Evolutionary conservation across 2,329 filamentous ascomycete species (phyloP).

Genomic region (Ophiostoma himal-ulmi): DNA sequence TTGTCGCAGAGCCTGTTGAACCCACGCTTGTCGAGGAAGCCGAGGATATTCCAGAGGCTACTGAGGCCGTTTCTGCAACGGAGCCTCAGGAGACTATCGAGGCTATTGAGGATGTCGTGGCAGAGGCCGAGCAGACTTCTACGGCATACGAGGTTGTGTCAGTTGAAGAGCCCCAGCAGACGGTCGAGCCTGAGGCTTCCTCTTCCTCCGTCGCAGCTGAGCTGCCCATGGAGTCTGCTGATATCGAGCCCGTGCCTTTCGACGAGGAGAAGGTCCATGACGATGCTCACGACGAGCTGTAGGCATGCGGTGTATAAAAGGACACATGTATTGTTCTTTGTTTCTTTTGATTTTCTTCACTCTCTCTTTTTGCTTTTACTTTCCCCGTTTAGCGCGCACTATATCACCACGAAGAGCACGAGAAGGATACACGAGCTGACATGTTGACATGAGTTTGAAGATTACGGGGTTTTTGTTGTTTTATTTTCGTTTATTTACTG

Average conservation of each 20-base stretch:
- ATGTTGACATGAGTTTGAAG: background rate
- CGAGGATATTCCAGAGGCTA: background rate
- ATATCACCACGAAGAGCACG: constrained; percentile 2
- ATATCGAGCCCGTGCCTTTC: background rate
- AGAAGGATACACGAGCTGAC: background rate
- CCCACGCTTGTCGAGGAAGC: background rate
- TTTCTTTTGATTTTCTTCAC: background rate
- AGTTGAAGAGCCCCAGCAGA: background rate
- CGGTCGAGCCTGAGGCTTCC: background rate
- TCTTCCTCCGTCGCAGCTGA: background rate
- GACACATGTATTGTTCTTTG: background rate
- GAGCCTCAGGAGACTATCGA: background rate
- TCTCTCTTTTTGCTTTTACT: background rate
- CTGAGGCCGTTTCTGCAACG: background rate
- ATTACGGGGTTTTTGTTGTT: constrained; percentile 2
- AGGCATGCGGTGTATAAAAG: background rate
- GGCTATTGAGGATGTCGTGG: background rate
- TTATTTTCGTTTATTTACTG: background rate
- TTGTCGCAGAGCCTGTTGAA: background rate
- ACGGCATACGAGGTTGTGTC: background rate
- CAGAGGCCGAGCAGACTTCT: background rate
- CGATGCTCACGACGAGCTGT: background rate
- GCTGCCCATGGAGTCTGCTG: background rate
- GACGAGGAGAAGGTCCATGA: background rate
- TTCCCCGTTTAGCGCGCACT: background rate